Base-by-base conservation (phyloP, 2,329 filamentous ascomycete species). In the Xylaria sp. region DNA sequence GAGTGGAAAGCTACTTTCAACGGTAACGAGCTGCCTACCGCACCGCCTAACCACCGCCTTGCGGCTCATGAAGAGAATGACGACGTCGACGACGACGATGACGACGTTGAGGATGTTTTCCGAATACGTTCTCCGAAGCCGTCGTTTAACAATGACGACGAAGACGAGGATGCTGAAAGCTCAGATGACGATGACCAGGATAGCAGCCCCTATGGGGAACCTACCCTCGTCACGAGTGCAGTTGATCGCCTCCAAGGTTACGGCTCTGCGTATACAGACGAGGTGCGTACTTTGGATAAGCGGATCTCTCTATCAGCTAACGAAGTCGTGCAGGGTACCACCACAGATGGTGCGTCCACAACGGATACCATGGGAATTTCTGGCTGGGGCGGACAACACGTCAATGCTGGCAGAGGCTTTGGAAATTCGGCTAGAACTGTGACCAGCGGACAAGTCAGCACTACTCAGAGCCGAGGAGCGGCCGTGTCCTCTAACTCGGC, bases 1-100 rank as follows among this genome's bases (percentile, higher is more conserved):
- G 71, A 75, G 2, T 82, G 79, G 78, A 76, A 75, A 64, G 2
- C 37, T n/a, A 50, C 66, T 18, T 74, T 72, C 6, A 75, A 76
- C 59, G 73, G 69, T 4, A 71, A 76, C n/a, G 74, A 73, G 31
- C 58, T 67, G 2, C 76, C 75, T 3, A 73, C 66, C 56, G 70
- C 71, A 5, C 67, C 66, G 39, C 81, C 75, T 37, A 73, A 60
- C n/a, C 66, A 41, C 6, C 39, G 63, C 3, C 12, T 74, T 25
- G 41, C 61, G 5, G 3, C 10, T 6, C 39, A 64, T 34, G 72
- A 72, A 13, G 2, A 48, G 12, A 46, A 60, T 3, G 5, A 48
- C 31, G 52, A 63, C 10, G 6, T 48, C n/a, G 57, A 63, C 7
- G 13, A 54, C 8, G 31, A 60, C 3, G 5, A 48, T 25, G 52